These are phyloP conservation scores for Dothidotthia symphoricarpi DNA, from an alignment of 2,329 filamentous ascomycete species.

Conservation along the genomic window DNA sequence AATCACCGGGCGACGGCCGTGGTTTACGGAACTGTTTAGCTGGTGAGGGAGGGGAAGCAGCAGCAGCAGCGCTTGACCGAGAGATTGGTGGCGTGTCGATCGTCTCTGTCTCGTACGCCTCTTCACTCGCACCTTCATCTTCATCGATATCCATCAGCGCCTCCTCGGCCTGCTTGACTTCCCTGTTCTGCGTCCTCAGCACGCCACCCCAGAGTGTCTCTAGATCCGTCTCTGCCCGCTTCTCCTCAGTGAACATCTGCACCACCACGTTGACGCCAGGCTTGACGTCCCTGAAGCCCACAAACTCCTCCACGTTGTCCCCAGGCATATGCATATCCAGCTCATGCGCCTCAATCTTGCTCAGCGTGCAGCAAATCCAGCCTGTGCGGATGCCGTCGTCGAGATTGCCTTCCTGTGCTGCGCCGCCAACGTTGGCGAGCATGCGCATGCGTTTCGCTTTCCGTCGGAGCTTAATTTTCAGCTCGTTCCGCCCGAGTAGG, in stretches of 20 bases:
- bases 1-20: constrained; percentile 23
- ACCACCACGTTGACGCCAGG: constrained; percentile 64
- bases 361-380: constrained; percentile 94
- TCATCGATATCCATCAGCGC: constrained; percentile 25
- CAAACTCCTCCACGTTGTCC: constrained; percentile 54
- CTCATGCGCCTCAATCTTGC: constrained; percentile 61
- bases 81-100: not conserved
- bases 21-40: constrained; percentile 18
- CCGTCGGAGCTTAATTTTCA: constrained; percentile 81
- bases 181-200: constrained; percentile 44
- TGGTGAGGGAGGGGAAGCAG: constrained; percentile 6
- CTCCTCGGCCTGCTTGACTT: constrained; percentile 36
- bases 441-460: constrained; percentile 80
- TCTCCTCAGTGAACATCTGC: constrained; percentile 70
- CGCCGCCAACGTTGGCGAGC: constrained; percentile 65
- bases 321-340: constrained; percentile 34
- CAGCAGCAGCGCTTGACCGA: not conserved
- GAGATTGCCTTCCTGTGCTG: constrained; percentile 54
- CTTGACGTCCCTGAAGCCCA: constrained; percentile 69
- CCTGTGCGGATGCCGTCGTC: constrained; percentile 90
- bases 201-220: constrained; percentile 62
- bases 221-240: constrained; percentile 64
- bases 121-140: constrained; percentile 11
- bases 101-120: constrained; percentile 1
- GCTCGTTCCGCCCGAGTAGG: constrained; percentile 81